Base-by-base conservation (phyloP, 768 basidiomycete genomes). In the Leccinum uliginosum region DNA sequence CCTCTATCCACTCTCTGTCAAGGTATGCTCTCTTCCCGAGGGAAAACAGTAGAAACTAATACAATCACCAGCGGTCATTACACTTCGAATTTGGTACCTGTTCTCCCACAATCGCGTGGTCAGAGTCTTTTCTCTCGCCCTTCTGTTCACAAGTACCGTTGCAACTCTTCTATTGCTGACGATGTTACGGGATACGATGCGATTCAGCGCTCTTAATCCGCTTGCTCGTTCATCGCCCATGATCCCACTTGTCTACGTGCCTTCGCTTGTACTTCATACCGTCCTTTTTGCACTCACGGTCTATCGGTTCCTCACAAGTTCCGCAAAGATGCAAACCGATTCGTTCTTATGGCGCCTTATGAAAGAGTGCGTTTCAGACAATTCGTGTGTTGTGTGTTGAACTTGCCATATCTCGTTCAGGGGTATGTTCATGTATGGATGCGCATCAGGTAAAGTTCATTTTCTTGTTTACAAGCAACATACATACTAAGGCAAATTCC, bases 11-110 rank as follows among this genome's bases (percentile, higher is more conserved):
- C 26, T 12, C 58, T 59, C 55, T 59, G 58, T 48, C 58, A 57
- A 57, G n/a, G 58, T 57, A 17, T 30, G 44, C n/a, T 30, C 30
- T n/a, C 35, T 27, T 50, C 21, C 21, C 1, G 2, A n/a, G 10
- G 14, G 15, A 6, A 24, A 40, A 9, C 14, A 11, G 15, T 5
- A 6, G 15, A 51, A 15, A 14, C 50, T 51, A 32, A 59, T 35
- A 30, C 19, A 5, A 30, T 34, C 34, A 47, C 14, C n/a, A 63
- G 62, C 50, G 23, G 57, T 52, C 17, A 56, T 63, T n/a, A 54
- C 60, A 15, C 43, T 56, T 15, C 62, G 60, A 15, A 40, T 62
- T 9, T 63, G 62, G 62, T 63, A 30, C 50, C 55, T 62, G 4
- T 63, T 59, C 40, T 40, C 49, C 29, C 50, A 52, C 29, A 56